Percentiles rank a stretch among this genome's conserved stretches.
Evolutionary conservation across 1,284 basidiomycete genomes (phyloP).

Genomic region (Boletellus deceptivus): DNA sequence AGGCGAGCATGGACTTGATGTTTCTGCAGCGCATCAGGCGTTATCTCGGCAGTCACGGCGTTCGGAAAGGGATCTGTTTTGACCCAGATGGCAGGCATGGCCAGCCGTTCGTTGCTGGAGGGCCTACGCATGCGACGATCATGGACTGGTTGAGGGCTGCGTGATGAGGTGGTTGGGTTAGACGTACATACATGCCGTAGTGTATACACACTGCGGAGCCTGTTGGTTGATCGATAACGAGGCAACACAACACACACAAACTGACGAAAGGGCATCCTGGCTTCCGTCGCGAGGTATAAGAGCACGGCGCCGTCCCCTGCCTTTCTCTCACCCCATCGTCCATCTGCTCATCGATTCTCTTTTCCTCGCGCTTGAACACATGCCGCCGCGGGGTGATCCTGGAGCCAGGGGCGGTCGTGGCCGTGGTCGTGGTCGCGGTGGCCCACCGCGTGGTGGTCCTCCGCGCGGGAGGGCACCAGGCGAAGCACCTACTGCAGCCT

Average conservation of each 20-base stretch:
- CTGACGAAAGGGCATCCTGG: constrained; percentile 5
- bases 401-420: constrained; percentile 19
- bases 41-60: constrained; percentile 76
- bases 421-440: constrained; percentile 20
- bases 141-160: constrained; percentile 55
- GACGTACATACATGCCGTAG: constrained; percentile 1
- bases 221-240: constrained; percentile 25
- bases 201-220: too few relatives aligned
- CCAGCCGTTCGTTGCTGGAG: constrained; percentile 60
- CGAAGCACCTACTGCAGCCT: constrained; percentile 31
- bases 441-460: constrained; percentile 28
- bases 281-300: constrained; percentile 20
- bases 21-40: constrained; percentile 59
- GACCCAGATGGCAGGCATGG: constrained; percentile 73
- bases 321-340: constrained; percentile 18
- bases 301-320: constrained; percentile 5
- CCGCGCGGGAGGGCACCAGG: constrained; percentile 31
- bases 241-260: constrained; percentile 33
- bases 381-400: constrained; percentile 30
- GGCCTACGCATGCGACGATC: constrained; percentile 56
- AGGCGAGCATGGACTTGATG: constrained; percentile 5
- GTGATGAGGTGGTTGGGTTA: constrained; percentile 13
- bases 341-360: constrained; percentile 13
- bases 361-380: neutral
- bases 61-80: constrained; percentile 67